phyloP scores from a whole-genome alignment of 129 eudicot species.

The Pseudognaphalium luteoalbum region DNA sequence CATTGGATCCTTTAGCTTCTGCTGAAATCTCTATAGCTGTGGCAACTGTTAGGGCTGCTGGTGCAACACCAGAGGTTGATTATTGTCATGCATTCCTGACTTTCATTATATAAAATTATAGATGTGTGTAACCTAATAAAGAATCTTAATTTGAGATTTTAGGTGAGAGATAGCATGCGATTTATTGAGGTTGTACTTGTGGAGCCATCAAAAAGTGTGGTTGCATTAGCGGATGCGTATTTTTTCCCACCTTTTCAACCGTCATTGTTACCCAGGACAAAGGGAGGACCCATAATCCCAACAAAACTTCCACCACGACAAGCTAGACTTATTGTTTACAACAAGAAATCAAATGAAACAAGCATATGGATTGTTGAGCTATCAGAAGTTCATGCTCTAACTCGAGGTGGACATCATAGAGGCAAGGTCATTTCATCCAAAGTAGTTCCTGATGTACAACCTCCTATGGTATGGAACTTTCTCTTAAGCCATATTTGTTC shows the following conservation, averaged over 20 bases:
- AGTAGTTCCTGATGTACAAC: slow-evolving; percentile 64
- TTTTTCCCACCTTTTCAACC: slow-evolving; percentile 70
- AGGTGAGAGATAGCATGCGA: slow-evolving; percentile 70
- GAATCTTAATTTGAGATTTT: not conserved
- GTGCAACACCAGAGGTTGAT: slow-evolving; percentile 60
- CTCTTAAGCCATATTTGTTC: not conserved
- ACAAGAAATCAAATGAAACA: slow-evolving; percentile 61
- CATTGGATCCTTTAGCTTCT: slow-evolving; percentile 62
- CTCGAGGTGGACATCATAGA: slow-evolving; percentile 69
- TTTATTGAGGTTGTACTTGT: slow-evolving; percentile 60
- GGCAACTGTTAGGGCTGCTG: slow-evolving; percentile 68
- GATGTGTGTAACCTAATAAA: not conserved
- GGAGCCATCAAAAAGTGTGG: slow-evolving; percentile 55
- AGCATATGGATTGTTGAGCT: slow-evolving; percentile 70
- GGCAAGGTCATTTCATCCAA: slow-evolving; percentile 70
- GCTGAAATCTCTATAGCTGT: slow-evolving; percentile 68
- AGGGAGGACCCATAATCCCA: slow-evolving; percentile 63
- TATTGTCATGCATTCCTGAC: not conserved
- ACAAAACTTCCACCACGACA: slow-evolving; percentile 66
- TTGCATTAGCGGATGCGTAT: slow-evolving; percentile 62
- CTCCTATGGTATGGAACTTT: slow-evolving; percentile 58
- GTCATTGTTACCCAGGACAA: slow-evolving; percentile 55
- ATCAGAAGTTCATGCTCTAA: slow-evolving; percentile 62
- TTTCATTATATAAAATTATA: not conserved
- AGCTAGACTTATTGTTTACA: slow-evolving; percentile 58